Base-by-base conservation (phyloP, 306 rosid genomes). In the Echinosophora koreensis region DNA sequence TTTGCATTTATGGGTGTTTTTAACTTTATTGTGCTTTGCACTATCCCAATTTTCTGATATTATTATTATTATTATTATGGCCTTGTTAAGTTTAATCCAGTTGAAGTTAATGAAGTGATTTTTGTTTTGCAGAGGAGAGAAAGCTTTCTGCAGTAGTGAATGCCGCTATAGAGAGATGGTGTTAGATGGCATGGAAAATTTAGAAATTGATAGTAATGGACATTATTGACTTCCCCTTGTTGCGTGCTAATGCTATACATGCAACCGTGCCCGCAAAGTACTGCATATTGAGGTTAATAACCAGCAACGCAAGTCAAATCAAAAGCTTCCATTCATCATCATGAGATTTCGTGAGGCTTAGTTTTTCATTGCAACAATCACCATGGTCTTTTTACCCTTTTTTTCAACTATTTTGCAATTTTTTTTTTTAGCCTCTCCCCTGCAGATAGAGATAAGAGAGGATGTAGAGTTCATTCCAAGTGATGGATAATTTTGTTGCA, bases 91-190 rank as follows among this genome's bases (percentile, higher is more conserved):
- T 42, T 58, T 16, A 6, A 8, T 41, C 28, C 6, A 41, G 4
- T 58, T 44, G n/a, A n/a, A n/a, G n/a, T n/a, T n/a, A n/a, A n/a
- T n/a, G n/a, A n/a, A n/a, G 22, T 22, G 22, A 0, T 1, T 22
- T 0, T 27, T 69, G 47, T 67, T 27, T 12, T 84, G 89, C 86
- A 96, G 99, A 76, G 99, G 99, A 56, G 99, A 96, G 78, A 96
- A 82, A 82, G 97, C 97, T 7, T 95, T 92, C 61, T 96, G 99
- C 84, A 96, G 97, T 80, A 68, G 32, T 0, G 92, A 91, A 79
- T 96, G 99, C 84, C 91, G 99, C 65, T 54, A 83, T 81, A 73
- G 72, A 81, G 98, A 91, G 84, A 95, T 95, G 93, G 69, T 86
- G 46, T 80, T 90, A 59, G 96, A 92, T 67, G 92, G 78, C 34